Evolutionary conservation across 1,284 basidiomycete species (phyloP).

Genomic region (Paramarasmius palmivorus): DNA sequence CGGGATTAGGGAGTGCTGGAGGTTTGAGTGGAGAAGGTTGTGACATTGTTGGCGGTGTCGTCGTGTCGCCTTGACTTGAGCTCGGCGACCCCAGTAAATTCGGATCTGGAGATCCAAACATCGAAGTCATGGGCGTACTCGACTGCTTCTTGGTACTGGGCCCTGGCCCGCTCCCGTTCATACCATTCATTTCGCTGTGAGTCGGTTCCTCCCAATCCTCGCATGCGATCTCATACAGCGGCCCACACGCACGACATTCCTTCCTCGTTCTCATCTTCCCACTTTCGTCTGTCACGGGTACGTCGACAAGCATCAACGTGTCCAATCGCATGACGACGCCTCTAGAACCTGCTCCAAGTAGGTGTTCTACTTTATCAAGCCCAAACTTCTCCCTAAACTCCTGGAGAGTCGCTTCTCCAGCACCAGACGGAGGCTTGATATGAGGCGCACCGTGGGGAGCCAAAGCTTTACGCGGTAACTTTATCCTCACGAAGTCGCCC

Average conservation of each 20-base stretch:
- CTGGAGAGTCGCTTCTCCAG: conserved; percentile 42
- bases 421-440: conserved; percentile 60
- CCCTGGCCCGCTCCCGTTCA: conserved; percentile 3
- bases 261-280: conserved; percentile 45
- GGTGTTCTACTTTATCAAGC: conserved; percentile 27
- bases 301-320: conserved; percentile 59
- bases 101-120: neutral
- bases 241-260: conserved; percentile 64
- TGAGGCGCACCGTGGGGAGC: conserved; percentile 59
- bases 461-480: conserved; percentile 62
- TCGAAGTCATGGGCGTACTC: conserved; percentile 8
- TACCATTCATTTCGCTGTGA: neutral
- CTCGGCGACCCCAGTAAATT: too few species aligned
- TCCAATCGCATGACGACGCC: conserved; percentile 71
- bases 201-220: conserved; percentile 60
- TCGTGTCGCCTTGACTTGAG: neutral
- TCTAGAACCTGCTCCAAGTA: conserved; percentile 53
- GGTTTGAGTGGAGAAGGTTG: conserved; percentile 32
- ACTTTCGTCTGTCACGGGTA: conserved; percentile 21
- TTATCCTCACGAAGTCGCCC: conserved; percentile 82
- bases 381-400: conserved; percentile 22
- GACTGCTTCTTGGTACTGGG: too few species aligned
- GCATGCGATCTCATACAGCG: conserved; percentile 74
- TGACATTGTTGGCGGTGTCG: conserved; percentile 22
- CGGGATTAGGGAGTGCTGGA: conserved; percentile 28